phyloP scores from a whole-genome alignment of 257 asterid species.

The Salvia rosmarinus region DNA sequence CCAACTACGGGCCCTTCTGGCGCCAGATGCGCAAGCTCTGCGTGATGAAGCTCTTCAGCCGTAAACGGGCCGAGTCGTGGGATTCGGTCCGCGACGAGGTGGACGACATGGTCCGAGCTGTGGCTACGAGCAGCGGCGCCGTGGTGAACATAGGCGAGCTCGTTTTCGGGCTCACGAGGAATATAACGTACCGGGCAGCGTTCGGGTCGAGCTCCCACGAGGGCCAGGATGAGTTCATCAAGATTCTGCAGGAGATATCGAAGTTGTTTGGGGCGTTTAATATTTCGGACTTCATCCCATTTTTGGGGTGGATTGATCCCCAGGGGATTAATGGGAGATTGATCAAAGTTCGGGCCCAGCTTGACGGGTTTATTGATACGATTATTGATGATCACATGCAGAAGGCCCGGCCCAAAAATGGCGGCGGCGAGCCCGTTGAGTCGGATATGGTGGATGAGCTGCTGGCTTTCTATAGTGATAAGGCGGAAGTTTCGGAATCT shows the following conservation, averaged over 20 bases:
- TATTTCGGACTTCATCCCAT: slow-evolving; percentile 75
- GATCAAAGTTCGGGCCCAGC: slow-evolving; percentile 59
- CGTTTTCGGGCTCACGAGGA: slow-evolving; percentile 72
- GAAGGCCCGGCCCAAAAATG: slow-evolving; percentile 38
- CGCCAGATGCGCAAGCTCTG: slow-evolving; percentile 92
- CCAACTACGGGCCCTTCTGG: slow-evolving; percentile 95
- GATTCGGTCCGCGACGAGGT: slow-evolving; percentile 88
- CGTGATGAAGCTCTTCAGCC: slow-evolving; percentile 86
- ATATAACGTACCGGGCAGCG: slow-evolving; percentile 78
- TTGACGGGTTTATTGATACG: slow-evolving; percentile 74
- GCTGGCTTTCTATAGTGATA: slow-evolving; percentile 69
- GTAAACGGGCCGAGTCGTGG: slow-evolving; percentile 92
- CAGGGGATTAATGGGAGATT: slow-evolving; percentile 59
- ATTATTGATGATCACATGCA: slow-evolving; percentile 75
- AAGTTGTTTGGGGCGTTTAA: slow-evolving; percentile 81
- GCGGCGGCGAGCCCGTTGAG: slow-evolving; percentile 33
- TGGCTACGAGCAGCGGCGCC: slow-evolving; percentile 44
- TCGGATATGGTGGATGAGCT: slow-evolving; percentile 94
- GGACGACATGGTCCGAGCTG: slow-evolving; percentile 50
- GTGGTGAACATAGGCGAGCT: slow-evolving; percentile 73
- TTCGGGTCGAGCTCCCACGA: slow-evolving; percentile 71
- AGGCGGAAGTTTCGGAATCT: slow-evolving; percentile 43
- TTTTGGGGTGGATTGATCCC: slow-evolving; percentile 68
- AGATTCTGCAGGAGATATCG: slow-evolving; percentile 77
- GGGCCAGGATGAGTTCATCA: slow-evolving; percentile 71